Evolutionary conservation across 1,284 basidiomycete genomes (phyloP).

Genomic region (Ustilago shanxiensis): DNA sequence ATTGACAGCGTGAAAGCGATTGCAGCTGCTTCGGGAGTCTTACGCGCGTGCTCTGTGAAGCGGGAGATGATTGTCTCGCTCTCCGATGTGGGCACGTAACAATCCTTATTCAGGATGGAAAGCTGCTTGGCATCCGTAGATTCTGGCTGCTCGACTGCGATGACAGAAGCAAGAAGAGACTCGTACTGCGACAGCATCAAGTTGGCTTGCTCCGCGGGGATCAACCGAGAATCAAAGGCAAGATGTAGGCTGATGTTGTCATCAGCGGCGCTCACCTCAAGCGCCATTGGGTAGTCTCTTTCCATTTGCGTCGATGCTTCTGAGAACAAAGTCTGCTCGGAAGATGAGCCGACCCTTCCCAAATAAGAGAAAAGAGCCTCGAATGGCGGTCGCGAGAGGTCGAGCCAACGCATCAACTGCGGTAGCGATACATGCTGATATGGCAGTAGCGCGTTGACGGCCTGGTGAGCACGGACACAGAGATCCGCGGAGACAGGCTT

Average conservation of each 20-base stretch:
- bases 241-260: constrained; percentile 45
- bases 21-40: constrained; percentile 46
- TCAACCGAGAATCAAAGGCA: constrained; percentile 39
- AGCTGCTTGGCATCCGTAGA: constrained; percentile 4
- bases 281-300: constrained; percentile 59
- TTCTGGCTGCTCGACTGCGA: neutral
- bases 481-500: constrained; percentile 5
- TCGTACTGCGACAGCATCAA: constrained; percentile 57
- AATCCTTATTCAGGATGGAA: constrained; percentile 44
- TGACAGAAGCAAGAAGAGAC: constrained; percentile 11
- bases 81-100: constrained; percentile 27
- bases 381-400: constrained; percentile 42
- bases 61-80: constrained; percentile 51
- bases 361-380: constrained; percentile 63
- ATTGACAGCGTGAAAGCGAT: constrained; percentile 50
- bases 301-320: constrained; percentile 46
- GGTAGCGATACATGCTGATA: constrained; percentile 62
- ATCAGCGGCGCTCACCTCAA: constrained; percentile 52
- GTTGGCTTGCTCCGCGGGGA: constrained; percentile 49
- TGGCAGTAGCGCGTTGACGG: constrained; percentile 39
- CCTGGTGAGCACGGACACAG: constrained; percentile 20
- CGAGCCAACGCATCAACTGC: constrained; percentile 53
- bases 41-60: constrained; percentile 39
- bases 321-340: constrained; percentile 10
- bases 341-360: constrained; percentile 12